Conservation (phyloP, 106 monocot species). For the Acanthochlamys bracteata region DNA sequence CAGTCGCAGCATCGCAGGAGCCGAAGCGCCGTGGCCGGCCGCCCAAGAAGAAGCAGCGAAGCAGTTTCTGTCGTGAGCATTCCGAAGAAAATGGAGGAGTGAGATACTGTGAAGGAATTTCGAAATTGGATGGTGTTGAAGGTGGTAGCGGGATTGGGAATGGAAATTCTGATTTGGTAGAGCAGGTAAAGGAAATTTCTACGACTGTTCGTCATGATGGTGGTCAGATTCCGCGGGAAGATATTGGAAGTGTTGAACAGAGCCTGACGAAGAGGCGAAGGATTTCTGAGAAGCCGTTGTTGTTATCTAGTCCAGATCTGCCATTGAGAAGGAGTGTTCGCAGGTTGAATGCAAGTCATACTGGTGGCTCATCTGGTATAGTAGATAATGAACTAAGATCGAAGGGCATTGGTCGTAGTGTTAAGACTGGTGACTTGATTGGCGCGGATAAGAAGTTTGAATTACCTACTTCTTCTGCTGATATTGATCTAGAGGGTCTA, state of each 20-base stretch:
- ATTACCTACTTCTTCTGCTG: constrained; percentile 73
- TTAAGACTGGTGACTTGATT: too few species aligned
- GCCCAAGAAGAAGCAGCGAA: constrained; percentile 18
- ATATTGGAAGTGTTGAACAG: constrained; percentile 9
- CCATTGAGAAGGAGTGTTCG: constrained; percentile 77
- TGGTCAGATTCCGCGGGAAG: not conserved
- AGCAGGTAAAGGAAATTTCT: not conserved
- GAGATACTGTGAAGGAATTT: not conserved
- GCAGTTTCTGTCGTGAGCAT: not conserved
- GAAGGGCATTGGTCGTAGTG: too few species aligned
- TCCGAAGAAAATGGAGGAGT: not conserved
- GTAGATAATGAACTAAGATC: too few species aligned
- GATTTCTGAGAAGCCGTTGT: constrained; percentile 13
- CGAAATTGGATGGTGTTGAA: not conserved
- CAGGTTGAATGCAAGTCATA: constrained; percentile 22
- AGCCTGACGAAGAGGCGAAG: constrained; percentile 28
- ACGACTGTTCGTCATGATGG: not conserved
- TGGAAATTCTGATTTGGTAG: not conserved
- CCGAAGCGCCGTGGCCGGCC: constrained; percentile 10
- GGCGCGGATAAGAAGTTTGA: constrained; percentile 20
- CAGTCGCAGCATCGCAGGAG: not conserved
- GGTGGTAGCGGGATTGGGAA: not conserved
- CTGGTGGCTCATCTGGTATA: too few species aligned
- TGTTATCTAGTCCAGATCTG: constrained; percentile 5
- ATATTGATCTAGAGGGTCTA: constrained; percentile 58